Percentiles rank a stretch among this genome's conserved stretches.
Evolutionary conservation across 202 grass and related monocot species (phyloP).

Genomic region (Panicum virgatum): DNA sequence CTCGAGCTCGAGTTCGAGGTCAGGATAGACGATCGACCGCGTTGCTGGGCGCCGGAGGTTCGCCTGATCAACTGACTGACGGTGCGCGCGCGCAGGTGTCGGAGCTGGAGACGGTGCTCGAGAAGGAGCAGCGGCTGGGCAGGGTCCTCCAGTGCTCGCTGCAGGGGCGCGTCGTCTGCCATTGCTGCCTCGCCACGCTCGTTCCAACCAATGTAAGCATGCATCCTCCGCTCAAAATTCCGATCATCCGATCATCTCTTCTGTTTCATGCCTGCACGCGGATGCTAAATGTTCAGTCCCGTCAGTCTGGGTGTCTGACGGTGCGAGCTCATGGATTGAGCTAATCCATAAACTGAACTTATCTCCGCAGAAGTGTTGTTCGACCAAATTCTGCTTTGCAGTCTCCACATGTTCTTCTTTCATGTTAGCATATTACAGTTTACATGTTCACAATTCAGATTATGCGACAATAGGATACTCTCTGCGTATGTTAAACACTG

Average conservation of each 20-base stretch:
- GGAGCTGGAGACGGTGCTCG: conserved; percentile 65
- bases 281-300: neutral
- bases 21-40: neutral
- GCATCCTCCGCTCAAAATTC: neutral
- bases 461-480: neutral
- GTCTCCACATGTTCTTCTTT: neutral
- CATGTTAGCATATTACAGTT: neutral
- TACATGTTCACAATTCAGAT: neutral
- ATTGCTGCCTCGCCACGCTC: conserved; percentile 62
- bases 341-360: neutral
- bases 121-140: conserved; percentile 71
- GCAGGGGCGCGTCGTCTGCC: conserved; percentile 59
- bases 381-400: neutral
- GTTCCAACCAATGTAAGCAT: conserved; percentile 56
- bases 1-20: conserved; percentile 72
- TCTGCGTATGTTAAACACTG: neutral
- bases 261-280: neutral
- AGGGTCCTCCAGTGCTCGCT: conserved; percentile 71
- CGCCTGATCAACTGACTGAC: neutral
- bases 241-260: neutral
- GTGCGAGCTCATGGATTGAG: neutral
- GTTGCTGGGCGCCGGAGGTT: neutral
- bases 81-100: conserved; percentile 46
- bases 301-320: neutral
- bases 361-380: neutral